A percentile compares a stretch with the other conserved stretches of the same genome.
Evolutionary conservation across 108 stramenopile species (phyloP).

Genomic region (Phaeodactylum tricornutum): DNA sequence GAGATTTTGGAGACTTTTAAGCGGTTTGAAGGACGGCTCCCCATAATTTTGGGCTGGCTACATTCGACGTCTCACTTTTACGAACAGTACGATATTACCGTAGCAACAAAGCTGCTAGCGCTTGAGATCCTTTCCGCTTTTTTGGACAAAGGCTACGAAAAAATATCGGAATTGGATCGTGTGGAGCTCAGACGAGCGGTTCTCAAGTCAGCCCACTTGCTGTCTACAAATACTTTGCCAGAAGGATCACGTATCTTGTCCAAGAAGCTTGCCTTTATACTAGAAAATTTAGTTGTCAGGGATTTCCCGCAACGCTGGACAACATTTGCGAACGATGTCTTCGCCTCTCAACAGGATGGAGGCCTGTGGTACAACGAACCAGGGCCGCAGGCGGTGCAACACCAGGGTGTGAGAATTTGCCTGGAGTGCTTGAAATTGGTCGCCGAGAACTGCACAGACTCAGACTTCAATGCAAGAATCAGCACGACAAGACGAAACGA

Average conservation of each 20-base stretch:
- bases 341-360: constrained; percentile 22
- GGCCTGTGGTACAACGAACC: constrained; percentile 38
- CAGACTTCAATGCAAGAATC: constrained; percentile 85
- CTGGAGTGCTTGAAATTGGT: constrained; percentile 65
- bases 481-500: constrained; percentile 77
- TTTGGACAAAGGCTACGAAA: constrained; percentile 43
- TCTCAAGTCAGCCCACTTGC: constrained; percentile 39
- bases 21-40: constrained; percentile 50
- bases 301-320: constrained; percentile 87
- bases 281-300: constrained; percentile 57
- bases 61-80: constrained; percentile 16
- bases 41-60: constrained; percentile 39
- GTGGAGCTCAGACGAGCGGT: constrained; percentile 44
- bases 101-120: constrained; percentile 66
- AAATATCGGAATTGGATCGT: constrained; percentile 51
- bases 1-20: constrained; percentile 61
- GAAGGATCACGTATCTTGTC: constrained; percentile 37
- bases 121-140: constrained; percentile 49
- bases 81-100: constrained; percentile 44
- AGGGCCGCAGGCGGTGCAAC: constrained; percentile 8
- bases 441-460: constrained; percentile 87
- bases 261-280: constrained; percentile 58
- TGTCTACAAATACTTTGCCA: constrained; percentile 15
- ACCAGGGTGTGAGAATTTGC: constrained; percentile 67
- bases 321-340: constrained; percentile 54